A percentile compares a stretch with the other conserved stretches of the same genome.
These are phyloP conservation scores for Fusarium sp. DNA, from an alignment of 2,329 filamentous ascomycete genomes.

Conservation along the genomic window DNA sequence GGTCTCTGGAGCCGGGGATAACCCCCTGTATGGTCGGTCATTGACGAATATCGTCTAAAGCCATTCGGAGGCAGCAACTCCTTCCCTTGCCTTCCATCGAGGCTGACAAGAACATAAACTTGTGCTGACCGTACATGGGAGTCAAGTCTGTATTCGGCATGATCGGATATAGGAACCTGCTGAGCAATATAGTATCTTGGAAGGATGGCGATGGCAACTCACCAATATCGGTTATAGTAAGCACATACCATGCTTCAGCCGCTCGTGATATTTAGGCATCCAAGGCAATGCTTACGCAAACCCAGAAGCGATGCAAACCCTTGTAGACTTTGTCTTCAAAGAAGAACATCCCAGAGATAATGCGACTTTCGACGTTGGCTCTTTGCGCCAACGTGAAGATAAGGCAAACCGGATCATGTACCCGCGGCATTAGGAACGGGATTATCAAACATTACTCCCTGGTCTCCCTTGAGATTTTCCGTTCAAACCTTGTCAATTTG, in stretches of 20 bases:
- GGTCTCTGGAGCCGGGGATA: not conserved
- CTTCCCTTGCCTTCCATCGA: not conserved
- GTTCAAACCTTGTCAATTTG: constrained; percentile 21
- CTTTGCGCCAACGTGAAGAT: constrained; percentile 11
- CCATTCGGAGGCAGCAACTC: not conserved
- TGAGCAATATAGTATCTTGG: not conserved
- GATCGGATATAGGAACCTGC: constrained; percentile 8
- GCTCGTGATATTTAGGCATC: not conserved
- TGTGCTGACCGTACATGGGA: constrained; percentile 9
- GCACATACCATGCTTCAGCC: constrained; percentile 16
- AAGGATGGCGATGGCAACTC: constrained; percentile 3
- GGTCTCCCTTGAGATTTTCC: constrained; percentile 9
- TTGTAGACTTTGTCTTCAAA: constrained; percentile 2
- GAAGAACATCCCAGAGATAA: constrained; percentile 16
- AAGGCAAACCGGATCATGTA: constrained; percentile 24
- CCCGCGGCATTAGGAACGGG: constrained; percentile 12
- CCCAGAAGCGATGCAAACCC: not conserved
- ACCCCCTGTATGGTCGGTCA: constrained; percentile 12
- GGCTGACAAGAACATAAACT: constrained; percentile 16
- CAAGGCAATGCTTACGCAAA: constrained; percentile 25
- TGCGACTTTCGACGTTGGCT: constrained; percentile 17
- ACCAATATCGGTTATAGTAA: constrained; percentile 12
- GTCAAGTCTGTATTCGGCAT: not conserved
- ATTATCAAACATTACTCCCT: constrained; percentile 4
- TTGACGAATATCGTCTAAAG: not conserved